Evolutionary conservation across 73 alveolate species (phyloP).

Genomic region (Uronychia setigera): DNA sequence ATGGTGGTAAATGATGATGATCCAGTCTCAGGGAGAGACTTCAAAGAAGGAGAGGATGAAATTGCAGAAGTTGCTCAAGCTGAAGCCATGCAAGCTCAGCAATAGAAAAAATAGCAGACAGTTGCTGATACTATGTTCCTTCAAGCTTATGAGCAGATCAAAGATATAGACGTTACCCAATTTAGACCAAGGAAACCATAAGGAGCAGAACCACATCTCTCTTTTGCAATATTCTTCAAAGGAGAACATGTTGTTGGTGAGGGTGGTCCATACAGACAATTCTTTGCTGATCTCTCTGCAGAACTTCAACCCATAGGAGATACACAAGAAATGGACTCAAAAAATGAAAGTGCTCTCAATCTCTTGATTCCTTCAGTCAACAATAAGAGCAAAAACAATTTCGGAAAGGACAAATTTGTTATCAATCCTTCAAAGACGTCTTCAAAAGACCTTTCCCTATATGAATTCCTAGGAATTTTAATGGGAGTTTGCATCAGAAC

Average conservation of each 20-base stretch:
- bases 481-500: conserved; percentile 98
- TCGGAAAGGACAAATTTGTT: conserved; percentile 89
- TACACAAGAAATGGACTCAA: neutral
- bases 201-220: conserved; percentile 97
- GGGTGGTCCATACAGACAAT: conserved; percentile 98
- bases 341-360: neutral
- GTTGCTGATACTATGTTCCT: conserved; percentile 57
- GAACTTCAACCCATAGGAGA: conserved; percentile 73
- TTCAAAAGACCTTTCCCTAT: conserved; percentile 79
- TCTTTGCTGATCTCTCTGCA: conserved; percentile 95
- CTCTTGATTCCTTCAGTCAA: conserved; percentile 80
- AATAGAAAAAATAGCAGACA: neutral
- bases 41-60: conserved; percentile 29
- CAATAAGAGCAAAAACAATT: conserved; percentile 83
- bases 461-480: conserved; percentile 96
- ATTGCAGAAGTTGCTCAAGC: neutral
- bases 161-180: conserved; percentile 74
- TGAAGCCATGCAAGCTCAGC: neutral
- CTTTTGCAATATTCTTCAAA: conserved; percentile 92
- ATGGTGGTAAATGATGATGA: conserved; percentile 3
- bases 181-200: conserved; percentile 88
- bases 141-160: conserved; percentile 88
- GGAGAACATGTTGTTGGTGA: conserved; percentile 98
- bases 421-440: conserved; percentile 83
- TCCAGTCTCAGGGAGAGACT: neutral